phyloP scores from a whole-genome alignment of 2,329 filamentous ascomycete genomes.

The Aspergillus jensenii region DNA sequence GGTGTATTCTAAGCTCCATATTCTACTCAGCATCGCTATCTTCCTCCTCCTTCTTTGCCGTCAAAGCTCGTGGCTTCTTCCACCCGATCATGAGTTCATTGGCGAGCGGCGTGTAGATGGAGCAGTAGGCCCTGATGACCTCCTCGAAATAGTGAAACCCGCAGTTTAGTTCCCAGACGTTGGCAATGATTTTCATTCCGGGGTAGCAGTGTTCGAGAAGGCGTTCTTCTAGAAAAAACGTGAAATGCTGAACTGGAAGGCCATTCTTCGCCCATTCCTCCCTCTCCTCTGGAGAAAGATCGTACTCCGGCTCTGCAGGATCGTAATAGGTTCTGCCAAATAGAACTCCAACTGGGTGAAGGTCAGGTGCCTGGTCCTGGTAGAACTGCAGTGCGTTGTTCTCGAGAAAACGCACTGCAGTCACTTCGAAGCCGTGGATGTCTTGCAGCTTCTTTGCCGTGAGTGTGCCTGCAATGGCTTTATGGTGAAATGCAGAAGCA shows the following conservation, averaged over 20 bases:
- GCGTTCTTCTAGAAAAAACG: conserved; percentile 68
- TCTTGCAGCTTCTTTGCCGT: conserved; percentile 47
- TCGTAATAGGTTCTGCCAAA: conserved; percentile 52
- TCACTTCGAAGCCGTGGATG: conserved; percentile 62
- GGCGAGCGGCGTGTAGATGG: conserved; percentile 64
- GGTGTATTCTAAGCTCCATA: not conserved
- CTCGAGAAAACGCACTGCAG: conserved; percentile 49
- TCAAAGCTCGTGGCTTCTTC: conserved; percentile 53
- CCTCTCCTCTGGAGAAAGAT: conserved; percentile 38
- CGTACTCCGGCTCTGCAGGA: conserved; percentile 39
- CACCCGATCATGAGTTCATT: conserved; percentile 70
- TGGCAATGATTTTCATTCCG: conserved; percentile 64
- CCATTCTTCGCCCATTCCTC: conserved; percentile 22
- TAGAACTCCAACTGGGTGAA: conserved; percentile 55
- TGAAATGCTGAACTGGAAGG: conserved; percentile 35
- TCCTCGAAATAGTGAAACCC: conserved; percentile 66
- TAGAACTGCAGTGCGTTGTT: conserved; percentile 51
- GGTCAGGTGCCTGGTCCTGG: conserved; percentile 38
- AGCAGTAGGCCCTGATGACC: conserved; percentile 56
- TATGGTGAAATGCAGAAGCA: conserved; percentile 37
- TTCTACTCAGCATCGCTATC: not conserved
- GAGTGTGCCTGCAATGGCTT: conserved; percentile 37
- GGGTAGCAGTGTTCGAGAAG: conserved; percentile 57
- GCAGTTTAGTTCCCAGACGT: conserved; percentile 57
- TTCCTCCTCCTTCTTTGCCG: conserved; percentile 10